Evolutionary conservation across 176 grass and related monocot genomes (phyloP), one percentile per base, ranked within the genome.

Genomic region (Themeda triandra): DNA sequence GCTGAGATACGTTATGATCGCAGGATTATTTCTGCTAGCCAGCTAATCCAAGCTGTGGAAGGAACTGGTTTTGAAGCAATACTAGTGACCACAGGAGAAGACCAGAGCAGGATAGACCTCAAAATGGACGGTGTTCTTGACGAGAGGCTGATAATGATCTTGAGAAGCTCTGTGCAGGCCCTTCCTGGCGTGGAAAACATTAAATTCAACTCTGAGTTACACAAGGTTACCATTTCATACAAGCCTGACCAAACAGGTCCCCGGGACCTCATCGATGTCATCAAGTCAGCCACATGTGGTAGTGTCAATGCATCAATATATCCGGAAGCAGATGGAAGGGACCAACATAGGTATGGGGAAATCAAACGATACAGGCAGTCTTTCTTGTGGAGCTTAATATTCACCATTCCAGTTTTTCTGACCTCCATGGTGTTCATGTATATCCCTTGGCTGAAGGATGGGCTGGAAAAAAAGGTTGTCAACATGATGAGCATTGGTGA

Each of bases 381-480:
- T 79, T 95, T 95, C 80, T 84, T 98, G 46, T 95, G 85, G 96
- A 95, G 96, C 83, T 88, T 95, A 45, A 42, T 95, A 40, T 98
- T 98, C 89, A 95, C 93, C 4, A 80, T 95, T 74, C 96, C 96
- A 23, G 85, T 98, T 51, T 98, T 98, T 85, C 92, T 98, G 62
- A 90, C 89, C 36, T 95, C 96, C 69, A 98, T 98, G 96, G 91
- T 95, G 54, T 98, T 98, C 86, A 98, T 95, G 91, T 94, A 98
- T 73, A 93, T 98, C 65, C 93, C 91, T 49, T 84, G 83, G 39
- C 85, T 90, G 68, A 93, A 89, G 79, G 62, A 84, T 18, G 83
- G 85, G 51, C 65, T 98, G 56, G 87, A 93, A 78, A 93, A 90
- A 68, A 93, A 95, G 63, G 82, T 94, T 63, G 60, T 98, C 44